A percentile compares a stretch with the other conserved stretches of the same genome.
These are phyloP conservation scores for Neurospora intermedia DNA, from an alignment of 495 filamentous ascomycete genomes.

Conservation along the genomic window DNA sequence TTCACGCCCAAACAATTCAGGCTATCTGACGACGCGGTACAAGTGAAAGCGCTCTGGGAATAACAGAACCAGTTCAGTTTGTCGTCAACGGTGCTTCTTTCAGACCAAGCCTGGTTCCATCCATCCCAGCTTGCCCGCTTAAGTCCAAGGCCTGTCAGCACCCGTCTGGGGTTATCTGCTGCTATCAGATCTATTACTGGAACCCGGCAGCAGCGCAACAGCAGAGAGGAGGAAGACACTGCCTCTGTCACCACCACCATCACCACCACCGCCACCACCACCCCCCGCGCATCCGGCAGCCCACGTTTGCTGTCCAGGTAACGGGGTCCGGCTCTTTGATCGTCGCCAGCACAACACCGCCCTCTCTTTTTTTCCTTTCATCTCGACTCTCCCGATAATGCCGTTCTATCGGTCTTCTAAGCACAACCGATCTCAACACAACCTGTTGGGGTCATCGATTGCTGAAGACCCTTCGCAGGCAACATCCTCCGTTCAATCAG, in stretches of 20 bases:
- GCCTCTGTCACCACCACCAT: neutral
- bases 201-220: neutral
- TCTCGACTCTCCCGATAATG: constrained; percentile 20
- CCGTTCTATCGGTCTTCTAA: constrained; percentile 37
- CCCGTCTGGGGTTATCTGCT: neutral
- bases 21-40: neutral
- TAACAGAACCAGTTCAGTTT: neutral
- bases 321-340: neutral
- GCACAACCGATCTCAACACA: constrained; percentile 41
- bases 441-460: constrained; percentile 30
- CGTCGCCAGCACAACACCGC: neutral
- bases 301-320: neutral
- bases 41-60: neutral
- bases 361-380: neutral
- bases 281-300: neutral
- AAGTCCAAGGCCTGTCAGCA: neutral
- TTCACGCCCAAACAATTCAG: neutral
- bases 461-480: constrained; percentile 15
- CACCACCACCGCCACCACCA: neutral
- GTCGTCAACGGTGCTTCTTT: neutral
- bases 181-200: neutral
- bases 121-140: neutral
- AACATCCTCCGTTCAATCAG: constrained; percentile 14
- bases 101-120: neutral
- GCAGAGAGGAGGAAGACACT: neutral